Evolutionary conservation across 176 grass and related monocot species (phyloP).

Genomic region (Oropetium thomaeum): DNA sequence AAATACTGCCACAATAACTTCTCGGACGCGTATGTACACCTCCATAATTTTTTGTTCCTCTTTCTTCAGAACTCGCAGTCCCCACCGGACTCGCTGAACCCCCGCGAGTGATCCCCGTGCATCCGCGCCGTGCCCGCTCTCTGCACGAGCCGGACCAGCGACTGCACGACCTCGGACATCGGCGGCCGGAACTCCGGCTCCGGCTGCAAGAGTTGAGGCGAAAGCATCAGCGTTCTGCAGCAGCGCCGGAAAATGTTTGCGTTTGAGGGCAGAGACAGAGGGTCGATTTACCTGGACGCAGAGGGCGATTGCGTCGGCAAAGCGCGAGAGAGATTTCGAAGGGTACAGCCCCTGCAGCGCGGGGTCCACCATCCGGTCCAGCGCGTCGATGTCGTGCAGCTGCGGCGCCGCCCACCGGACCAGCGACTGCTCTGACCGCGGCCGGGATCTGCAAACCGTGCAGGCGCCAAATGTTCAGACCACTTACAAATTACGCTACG

Average conservation of each 20-base stretch:
- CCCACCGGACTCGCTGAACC: slow-evolving; percentile 15
- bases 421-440: slow-evolving; percentile 63
- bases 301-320: slow-evolving; percentile 81
- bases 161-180: slow-evolving; percentile 74
- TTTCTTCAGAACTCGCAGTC: slow-evolving; percentile 26
- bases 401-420: slow-evolving; percentile 34
- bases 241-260: background rate
- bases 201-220: slow-evolving; percentile 6
- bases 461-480: slow-evolving; percentile 7
- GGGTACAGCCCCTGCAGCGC: slow-evolving; percentile 85
- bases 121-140: slow-evolving; percentile 32
- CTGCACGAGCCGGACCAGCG: slow-evolving; percentile 57
- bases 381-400: slow-evolving; percentile 76
- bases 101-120: background rate
- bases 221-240: background rate
- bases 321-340: slow-evolving; percentile 87
- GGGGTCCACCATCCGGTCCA: slow-evolving; percentile 86
- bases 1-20: too few relatives aligned
- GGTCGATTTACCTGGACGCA: slow-evolving; percentile 67
- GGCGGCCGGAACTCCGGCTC: slow-evolving; percentile 83
- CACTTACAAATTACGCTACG: background rate
- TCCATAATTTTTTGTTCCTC: background rate
- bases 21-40: background rate
- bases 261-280: too few relatives aligned
- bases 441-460: slow-evolving; percentile 43